Base-by-base conservation (phyloP, 1,139 yeast genomes). In the Eremothecium sinecaudum region DNA sequence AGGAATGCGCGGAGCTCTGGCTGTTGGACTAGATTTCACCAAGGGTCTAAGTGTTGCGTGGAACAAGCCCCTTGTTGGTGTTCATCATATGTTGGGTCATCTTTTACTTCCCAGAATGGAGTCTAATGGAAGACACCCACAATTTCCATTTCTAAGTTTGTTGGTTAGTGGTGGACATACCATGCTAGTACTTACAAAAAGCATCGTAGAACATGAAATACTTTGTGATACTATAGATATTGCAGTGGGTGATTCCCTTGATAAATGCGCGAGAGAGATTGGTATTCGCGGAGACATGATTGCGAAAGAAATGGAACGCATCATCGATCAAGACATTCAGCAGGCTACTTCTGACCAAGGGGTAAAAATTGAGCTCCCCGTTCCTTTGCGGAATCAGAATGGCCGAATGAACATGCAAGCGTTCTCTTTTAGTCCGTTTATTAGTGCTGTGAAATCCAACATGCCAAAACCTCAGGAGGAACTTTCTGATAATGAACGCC, bases 51-150 rank as follows among this genome's bases (percentile, higher is more conserved):
- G 87, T 0, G 63, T 80, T 0, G 96, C 86, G 0, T 79, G 86
- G 79, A 59, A 69, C 17, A 69, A 66, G 3, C 96, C 96, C 0
- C 51, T 84, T 17, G 63, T 90, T 1, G 97, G 97, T 0, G 95
- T 90, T 0, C 94, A 92, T 51, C 98, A 92, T 51, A 90, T 90
- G 98, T 64, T 90, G 36, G 98, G 94, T 0, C 99, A 90, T 60
- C 60, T 90, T 5, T 58, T 90, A 23, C 69, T 83, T 0, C 79
- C 94, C 0, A 63, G 87, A 28, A 59, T 80, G 43, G 52, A 38
- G 34, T 53, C 50, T 41, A 66, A 59, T 47, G 76, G 64, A n/a
- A 13, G 33, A 12, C 27, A 31, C 4, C 48, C 51, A 1, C 42
- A 59, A 28, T 90, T 70, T 49, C 98, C 99, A 2, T 84, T 80